Base-by-base conservation (phyloP, 108 stramenopile species). In the Cyclotella kingstonii region DNA sequence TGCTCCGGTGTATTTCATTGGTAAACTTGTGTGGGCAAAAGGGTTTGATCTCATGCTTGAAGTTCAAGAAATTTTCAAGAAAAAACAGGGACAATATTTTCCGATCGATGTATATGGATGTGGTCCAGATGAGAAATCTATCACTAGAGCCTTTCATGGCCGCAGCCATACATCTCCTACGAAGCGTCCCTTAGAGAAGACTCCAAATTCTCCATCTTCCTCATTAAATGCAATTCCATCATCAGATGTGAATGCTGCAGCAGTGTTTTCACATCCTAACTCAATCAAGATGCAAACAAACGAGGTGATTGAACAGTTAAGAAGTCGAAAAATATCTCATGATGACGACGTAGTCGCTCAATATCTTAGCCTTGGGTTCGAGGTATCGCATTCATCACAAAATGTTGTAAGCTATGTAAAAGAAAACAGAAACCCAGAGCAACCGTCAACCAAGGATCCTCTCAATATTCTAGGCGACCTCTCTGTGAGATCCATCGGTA, bases 11-110 rank as follows among this genome's bases (percentile, higher is more conserved):
- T 98, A 98, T 65, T 98, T 96, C 55, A 88, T 98, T 68, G 96
- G 96, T 47, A 98, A 96, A 58, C 62, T 95, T 48, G 74, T 96
- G 5, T 98, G 95, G 95, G 89, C 93, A 15, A 98, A 98, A 79
- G 87, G 95, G 17, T 89, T 95, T 59, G 93, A 93, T 60, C 74
- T 80, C 1, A 68, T 98, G 77, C 51, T 98, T 30, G 76, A 88
- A 25, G 41, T 98, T 10, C 66, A 89, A 54, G 80, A 87, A 6
- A 49, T 65, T 4, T 81, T 73, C 53, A 63, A 63, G 14, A 76
- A 75, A 26, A 54, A 57, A 54, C 77, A 68, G 34, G 82, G 80
- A 0, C 59, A 75, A 27, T 89, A 84, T 51, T 90, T 93, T 51
- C 40, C 74, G 8, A 75, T 94, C 28, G 85, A 89, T 68, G 51